A percentile compares a stretch with the other conserved stretches of the same genome.
Evolutionary conservation across 2,329 filamentous ascomycete genomes (phyloP).

Genomic region (Colletotrichum magnum): DNA sequence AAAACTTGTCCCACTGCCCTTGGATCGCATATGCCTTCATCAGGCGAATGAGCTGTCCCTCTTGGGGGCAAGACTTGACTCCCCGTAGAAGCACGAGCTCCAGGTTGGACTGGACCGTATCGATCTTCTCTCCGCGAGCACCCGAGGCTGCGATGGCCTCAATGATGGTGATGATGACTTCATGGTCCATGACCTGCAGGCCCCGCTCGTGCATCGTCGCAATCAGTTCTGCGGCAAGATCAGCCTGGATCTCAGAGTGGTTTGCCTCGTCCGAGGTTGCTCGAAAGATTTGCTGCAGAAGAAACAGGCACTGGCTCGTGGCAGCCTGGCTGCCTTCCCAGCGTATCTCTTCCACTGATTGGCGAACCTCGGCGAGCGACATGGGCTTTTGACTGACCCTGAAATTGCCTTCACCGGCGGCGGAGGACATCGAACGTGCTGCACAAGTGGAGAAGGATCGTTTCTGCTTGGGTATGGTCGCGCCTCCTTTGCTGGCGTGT

Average conservation of each 20-base stretch:
- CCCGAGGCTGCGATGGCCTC: slow-evolving; percentile 54
- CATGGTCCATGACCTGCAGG: slow-evolving; percentile 57
- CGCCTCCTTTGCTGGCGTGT: slow-evolving; percentile 14
- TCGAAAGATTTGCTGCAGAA: slow-evolving; percentile 57
- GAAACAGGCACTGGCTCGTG: slow-evolving; percentile 51
- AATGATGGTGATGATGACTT: slow-evolving; percentile 65
- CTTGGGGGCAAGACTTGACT: slow-evolving; percentile 54
- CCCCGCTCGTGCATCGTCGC: slow-evolving; percentile 62
- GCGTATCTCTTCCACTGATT: slow-evolving; percentile 56
- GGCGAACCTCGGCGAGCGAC: slow-evolving; percentile 35
- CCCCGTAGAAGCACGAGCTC: slow-evolving; percentile 59
- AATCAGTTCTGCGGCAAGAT: slow-evolving; percentile 60
- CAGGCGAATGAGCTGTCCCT: slow-evolving; percentile 55
- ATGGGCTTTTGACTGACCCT: neutral
- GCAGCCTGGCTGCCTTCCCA: slow-evolving; percentile 53
- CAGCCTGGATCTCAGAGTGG: slow-evolving; percentile 49
- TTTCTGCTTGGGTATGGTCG: slow-evolving; percentile 47
- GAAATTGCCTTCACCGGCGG: neutral
- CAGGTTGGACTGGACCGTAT: slow-evolving; percentile 59
- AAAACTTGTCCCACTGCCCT: slow-evolving; percentile 69
- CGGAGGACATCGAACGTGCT: slow-evolving; percentile 42
- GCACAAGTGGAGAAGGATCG: slow-evolving; percentile 52
- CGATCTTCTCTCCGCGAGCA: slow-evolving; percentile 50
- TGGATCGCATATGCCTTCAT: slow-evolving; percentile 62
- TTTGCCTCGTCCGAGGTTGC: slow-evolving; percentile 42